Percentiles rank a stretch among this genome's conserved stretches.
These are phyloP conservation scores for Cicer yamashitae DNA, from an alignment of 306 rosid species.

Conservation along the genomic window DNA sequence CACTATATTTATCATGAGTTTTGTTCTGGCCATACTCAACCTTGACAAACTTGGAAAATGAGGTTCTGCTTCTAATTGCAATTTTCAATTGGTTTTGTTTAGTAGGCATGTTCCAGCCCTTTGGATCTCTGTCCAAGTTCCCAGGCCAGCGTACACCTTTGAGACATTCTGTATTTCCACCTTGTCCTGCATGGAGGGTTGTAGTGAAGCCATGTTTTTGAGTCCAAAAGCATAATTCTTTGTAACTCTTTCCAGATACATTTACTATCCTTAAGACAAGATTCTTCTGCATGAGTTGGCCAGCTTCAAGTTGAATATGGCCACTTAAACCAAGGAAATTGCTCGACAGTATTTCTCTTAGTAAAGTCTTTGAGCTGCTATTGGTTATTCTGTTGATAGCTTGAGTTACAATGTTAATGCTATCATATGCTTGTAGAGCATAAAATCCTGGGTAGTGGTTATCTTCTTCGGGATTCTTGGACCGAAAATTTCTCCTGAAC, in stretches of 20 bases:
- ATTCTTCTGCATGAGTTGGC: conserved; percentile 44
- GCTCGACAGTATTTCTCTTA: conserved; percentile 42
- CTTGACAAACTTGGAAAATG: conserved; percentile 66
- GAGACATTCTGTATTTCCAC: conserved; percentile 37
- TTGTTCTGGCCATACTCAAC: conserved; percentile 44
- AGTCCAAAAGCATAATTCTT: conserved; percentile 65
- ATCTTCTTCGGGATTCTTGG: conserved; percentile 52
- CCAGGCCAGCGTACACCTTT: conserved; percentile 73
- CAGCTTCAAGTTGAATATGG: conserved; percentile 53
- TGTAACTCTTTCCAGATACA: conserved; percentile 54
- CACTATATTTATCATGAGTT: conserved; percentile 37
- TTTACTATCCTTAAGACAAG: conserved; percentile 60
- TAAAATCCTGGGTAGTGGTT: conserved; percentile 59
- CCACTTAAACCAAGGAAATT: conserved; percentile 67
- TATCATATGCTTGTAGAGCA: conserved; percentile 73
- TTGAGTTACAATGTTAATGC: conserved; percentile 52
- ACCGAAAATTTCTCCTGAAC: conserved; percentile 48
- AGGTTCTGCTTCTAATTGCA: conserved; percentile 63
- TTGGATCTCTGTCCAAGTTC: conserved; percentile 47
- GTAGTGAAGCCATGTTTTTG: conserved; percentile 46
- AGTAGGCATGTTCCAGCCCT: conserved; percentile 76
- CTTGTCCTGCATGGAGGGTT: conserved; percentile 30
- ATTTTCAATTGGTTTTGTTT: conserved; percentile 55
- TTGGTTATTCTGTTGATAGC: conserved; percentile 46
- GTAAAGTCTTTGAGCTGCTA: conserved; percentile 23